phyloP scores from a whole-genome alignment of 2,329 filamentous ascomycete species.

The Botrytis galanthina region DNA sequence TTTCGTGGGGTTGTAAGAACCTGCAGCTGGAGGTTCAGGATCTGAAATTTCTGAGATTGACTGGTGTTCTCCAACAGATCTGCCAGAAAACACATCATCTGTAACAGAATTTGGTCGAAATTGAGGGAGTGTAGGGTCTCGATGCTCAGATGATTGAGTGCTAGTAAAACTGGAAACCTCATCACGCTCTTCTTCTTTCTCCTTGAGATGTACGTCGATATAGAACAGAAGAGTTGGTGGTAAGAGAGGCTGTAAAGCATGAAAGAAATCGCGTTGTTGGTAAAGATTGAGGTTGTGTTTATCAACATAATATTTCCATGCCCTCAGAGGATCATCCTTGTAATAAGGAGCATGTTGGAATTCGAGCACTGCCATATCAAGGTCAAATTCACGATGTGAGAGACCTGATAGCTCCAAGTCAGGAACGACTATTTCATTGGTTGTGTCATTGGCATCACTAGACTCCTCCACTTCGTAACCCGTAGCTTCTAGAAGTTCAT shows the following conservation, averaged over 20 bases:
- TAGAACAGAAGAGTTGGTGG: background rate
- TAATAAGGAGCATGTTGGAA: background rate
- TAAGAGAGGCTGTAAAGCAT: background rate
- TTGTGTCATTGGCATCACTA: conserved; percentile 20
- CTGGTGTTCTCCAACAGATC: background rate
- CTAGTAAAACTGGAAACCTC: conserved; percentile 3
- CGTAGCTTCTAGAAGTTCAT: conserved; percentile 32
- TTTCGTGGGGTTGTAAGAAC: background rate
- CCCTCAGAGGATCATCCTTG: conserved; percentile 1
- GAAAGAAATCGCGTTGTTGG: background rate
- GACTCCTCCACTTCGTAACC: conserved; percentile 37
- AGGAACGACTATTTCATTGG: background rate
- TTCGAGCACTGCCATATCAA: conserved; percentile 1
- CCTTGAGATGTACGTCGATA: conserved; percentile 5
- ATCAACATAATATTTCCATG: conserved; percentile 11
- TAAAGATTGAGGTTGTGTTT: background rate
- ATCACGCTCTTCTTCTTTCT: conserved; percentile 11
- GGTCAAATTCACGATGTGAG: conserved; percentile 4
- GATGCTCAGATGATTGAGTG: conserved; percentile 16
- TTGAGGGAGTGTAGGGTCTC: conserved; percentile 66
- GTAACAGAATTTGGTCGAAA: conserved; percentile 56
- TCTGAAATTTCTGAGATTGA: background rate
- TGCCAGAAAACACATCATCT: background rate
- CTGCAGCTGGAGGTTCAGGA: background rate
- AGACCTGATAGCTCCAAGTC: conserved; percentile 1